Evolutionary conservation across 2,329 filamentous ascomycete species (phyloP).

Genomic region (Sarocladium brachiariae): DNA sequence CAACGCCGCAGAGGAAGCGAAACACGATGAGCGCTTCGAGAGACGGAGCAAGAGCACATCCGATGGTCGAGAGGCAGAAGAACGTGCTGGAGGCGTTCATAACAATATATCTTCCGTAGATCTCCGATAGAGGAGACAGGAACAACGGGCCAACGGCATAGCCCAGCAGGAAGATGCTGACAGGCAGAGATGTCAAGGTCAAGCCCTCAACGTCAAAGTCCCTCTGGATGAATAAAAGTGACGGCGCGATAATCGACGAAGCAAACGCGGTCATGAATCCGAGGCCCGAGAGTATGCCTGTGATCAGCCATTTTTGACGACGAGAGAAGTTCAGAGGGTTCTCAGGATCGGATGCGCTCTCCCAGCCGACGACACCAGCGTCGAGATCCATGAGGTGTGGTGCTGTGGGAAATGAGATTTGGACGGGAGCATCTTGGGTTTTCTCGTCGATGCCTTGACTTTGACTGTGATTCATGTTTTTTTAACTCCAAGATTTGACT

Average conservation of each 20-base stretch:
- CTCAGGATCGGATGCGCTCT: constrained; percentile 47
- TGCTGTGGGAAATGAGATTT: too few relatives aligned
- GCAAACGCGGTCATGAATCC: constrained; percentile 61
- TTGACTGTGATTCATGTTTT: too few relatives aligned
- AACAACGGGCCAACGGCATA: constrained; percentile 52
- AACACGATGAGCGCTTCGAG: too few relatives aligned
- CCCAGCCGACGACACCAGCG: constrained; percentile 56
- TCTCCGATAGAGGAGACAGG: constrained; percentile 50
- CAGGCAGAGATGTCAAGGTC: constrained; percentile 42
- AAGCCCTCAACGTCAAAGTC: constrained; percentile 14
- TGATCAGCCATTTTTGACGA: constrained; percentile 51
- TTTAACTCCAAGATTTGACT: too few relatives aligned
- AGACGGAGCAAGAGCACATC: too few relatives aligned
- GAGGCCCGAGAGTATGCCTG: constrained; percentile 49
- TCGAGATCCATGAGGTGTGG: too few relatives aligned
- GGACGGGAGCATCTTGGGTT: too few relatives aligned
- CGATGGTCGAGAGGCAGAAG: too few relatives aligned
- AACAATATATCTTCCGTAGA: too few relatives aligned
- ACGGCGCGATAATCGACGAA: constrained; percentile 52
- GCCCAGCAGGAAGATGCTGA: constrained; percentile 56
- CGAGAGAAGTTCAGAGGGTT: constrained; percentile 53
- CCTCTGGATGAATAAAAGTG: constrained; percentile 36
- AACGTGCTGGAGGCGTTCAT: too few relatives aligned
- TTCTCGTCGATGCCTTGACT: too few relatives aligned
- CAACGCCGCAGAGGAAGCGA: too few relatives aligned